These are phyloP conservation scores for Rhododendron ovatum DNA, from an alignment of 148 eudicot genomes.

Conservation along the genomic window DNA sequence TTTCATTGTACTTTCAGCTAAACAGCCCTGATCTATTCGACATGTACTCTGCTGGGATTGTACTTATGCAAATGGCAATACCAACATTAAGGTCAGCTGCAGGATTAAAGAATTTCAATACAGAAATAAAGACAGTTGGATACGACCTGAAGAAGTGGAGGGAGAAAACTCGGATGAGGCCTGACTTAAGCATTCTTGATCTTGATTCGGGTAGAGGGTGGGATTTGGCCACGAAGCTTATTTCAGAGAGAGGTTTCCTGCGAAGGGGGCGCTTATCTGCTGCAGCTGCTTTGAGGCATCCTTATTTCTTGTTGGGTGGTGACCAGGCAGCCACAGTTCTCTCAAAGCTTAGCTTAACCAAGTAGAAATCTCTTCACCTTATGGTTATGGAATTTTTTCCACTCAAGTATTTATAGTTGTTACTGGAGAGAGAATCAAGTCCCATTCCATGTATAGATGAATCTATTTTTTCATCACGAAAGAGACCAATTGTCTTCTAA, in stretches of 20 bases:
- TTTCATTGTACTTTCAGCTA: conserved; percentile 48
- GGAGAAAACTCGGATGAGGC: conserved; percentile 67
- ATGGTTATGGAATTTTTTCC: not conserved
- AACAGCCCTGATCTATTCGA: conserved; percentile 95
- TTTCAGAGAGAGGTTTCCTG: conserved; percentile 75
- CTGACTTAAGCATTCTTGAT: conserved; percentile 78
- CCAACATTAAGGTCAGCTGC: conserved; percentile 76
- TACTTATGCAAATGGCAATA: conserved; percentile 86
- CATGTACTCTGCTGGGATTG: conserved; percentile 94
- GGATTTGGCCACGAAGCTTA: conserved; percentile 87
- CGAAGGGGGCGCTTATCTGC: conserved; percentile 91
- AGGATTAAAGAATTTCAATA: conserved; percentile 78
- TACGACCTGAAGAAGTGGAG: conserved; percentile 83
- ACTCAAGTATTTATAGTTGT: conserved; percentile 5
- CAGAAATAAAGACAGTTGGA: conserved; percentile 54
- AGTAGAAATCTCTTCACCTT: conserved; percentile 16
- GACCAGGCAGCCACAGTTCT: conserved; percentile 96
- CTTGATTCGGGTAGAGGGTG: conserved; percentile 94
- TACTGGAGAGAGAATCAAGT: not conserved
- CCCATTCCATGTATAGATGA: not conserved
- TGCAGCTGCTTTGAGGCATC: conserved; percentile 89
- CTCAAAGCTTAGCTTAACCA: conserved; percentile 66
- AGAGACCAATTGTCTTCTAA: not conserved
- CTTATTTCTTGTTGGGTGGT: conserved; percentile 89
- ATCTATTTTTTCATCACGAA: not conserved